Base-by-base conservation (phyloP, 768 basidiomycete species). In the Suillus bovinus region DNA sequence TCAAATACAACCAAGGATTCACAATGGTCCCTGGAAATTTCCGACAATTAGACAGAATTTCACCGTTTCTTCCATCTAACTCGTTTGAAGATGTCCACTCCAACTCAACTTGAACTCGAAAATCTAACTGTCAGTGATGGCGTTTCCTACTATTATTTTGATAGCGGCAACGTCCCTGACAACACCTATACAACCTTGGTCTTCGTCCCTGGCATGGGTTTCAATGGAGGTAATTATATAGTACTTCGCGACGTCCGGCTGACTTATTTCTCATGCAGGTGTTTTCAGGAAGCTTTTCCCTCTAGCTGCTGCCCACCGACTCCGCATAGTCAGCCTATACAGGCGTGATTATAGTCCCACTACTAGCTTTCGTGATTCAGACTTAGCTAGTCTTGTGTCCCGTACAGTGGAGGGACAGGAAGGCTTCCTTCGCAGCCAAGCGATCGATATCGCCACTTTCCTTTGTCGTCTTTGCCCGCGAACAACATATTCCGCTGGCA, bases 271-370 rank as follows among this genome's bases (percentile, higher is more conserved):
- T 22, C 34, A 16, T 34, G 33, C 22, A 63, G 63, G 60, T 22
- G 44, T 63, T 8, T 63, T 61, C 53, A 61, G 44, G 49, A 72
- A 66, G 38, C 56, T 72, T 10, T 56, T 72, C 29, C 70, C 70
- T 14, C 59, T 68, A 31, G 72, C 72, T 1, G 64, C 42, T 46
- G 31, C 41, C 2, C 67, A 74, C 57, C 49, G 66, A 31, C 63
- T 68, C 13, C 69, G 71, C 29, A 66, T 72, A 38, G 58, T 72
- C 55, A 64, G 66, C n/a, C 22, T 72, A 17, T 65, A 74, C 42
- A 64, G 71, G 55, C 72, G 70, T 7, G 72, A 71, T 1, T 74
- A 74, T 20, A 1, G 57, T 2, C 72, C 72, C 20, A 72, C 72
- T 20, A 71, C 72, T 22, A 41, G 60, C 29, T 74, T 71, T 44